Conservation (phyloP, 2,329 filamentous ascomycete species). For the Botrytis hyacinthi region DNA sequence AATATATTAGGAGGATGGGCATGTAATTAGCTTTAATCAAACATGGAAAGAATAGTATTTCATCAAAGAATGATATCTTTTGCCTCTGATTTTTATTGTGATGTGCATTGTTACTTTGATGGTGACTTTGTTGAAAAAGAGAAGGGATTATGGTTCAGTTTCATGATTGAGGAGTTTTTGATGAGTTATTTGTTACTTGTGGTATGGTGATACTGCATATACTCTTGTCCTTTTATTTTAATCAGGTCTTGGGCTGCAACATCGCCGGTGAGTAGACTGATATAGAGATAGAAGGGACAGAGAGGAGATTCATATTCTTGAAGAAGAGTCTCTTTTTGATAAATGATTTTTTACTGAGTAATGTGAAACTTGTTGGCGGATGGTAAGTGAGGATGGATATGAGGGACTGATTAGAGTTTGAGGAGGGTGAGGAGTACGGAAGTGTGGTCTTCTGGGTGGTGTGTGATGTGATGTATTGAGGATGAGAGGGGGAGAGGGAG, state of each 20-base stretch:
- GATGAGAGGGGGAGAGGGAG: too few species aligned
- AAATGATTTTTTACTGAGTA: too few species aligned
- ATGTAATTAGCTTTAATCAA: constrained; percentile 10
- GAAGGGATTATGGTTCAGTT: neutral
- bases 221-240: neutral
- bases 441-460: too few species aligned
- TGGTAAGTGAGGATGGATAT: too few species aligned
- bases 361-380: too few species aligned
- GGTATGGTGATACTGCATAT: neutral
- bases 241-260: neutral
- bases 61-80: neutral
- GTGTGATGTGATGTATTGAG: too few species aligned
- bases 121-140: neutral
- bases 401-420: too few species aligned
- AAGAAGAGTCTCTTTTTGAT: neutral
- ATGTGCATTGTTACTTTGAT: neutral
- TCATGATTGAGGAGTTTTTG: neutral
- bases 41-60: neutral
- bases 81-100: neutral
- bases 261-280: neutral
- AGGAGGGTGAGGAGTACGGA: too few species aligned
- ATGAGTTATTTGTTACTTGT: neutral
- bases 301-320: neutral
- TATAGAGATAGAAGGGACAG: neutral
- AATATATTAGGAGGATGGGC: neutral